These are phyloP conservation scores for Fusarium nelsonii DNA, from an alignment of 2,329 filamentous ascomycete genomes.

Conservation along the genomic window DNA sequence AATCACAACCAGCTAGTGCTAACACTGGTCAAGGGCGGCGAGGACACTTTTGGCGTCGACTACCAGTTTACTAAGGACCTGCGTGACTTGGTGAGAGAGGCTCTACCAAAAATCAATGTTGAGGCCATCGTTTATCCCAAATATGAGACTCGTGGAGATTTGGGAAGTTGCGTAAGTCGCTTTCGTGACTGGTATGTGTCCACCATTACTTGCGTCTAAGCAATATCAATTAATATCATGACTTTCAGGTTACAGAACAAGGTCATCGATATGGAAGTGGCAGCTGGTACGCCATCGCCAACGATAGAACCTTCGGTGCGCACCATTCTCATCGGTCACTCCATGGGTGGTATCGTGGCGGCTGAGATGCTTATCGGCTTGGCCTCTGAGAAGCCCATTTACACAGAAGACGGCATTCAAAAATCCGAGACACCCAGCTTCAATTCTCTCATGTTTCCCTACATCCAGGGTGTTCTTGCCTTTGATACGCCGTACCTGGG, in stretches of 20 bases:
- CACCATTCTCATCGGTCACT: constrained; percentile 86
- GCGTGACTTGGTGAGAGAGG: constrained; percentile 70
- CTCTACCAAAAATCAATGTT: constrained; percentile 77
- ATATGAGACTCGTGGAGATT: constrained; percentile 84
- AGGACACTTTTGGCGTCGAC: constrained; percentile 78
- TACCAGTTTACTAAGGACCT: constrained; percentile 79
- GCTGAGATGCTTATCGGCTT: constrained; percentile 87
- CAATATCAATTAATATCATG: neutral
- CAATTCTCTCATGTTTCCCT: constrained; percentile 88
- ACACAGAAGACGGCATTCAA: constrained; percentile 58
- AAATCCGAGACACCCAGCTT: constrained; percentile 55
- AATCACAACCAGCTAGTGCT: constrained; percentile 11
- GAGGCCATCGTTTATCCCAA: constrained; percentile 79
- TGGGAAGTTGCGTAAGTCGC: constrained; percentile 75
- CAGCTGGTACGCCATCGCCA: constrained; percentile 81
- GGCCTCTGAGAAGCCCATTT: constrained; percentile 66
- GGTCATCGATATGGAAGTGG: constrained; percentile 94
- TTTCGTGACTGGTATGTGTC: constrained; percentile 78
- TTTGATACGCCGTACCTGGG: constrained; percentile 95
- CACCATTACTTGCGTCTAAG: neutral
- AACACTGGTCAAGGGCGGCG: constrained; percentile 70
- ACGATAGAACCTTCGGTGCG: constrained; percentile 88
- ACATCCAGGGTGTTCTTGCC: constrained; percentile 88
- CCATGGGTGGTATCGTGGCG: constrained; percentile 93
- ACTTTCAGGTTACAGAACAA: constrained; percentile 81